phyloP scores from a whole-genome alignment of 1,139 yeast species.

The Zygoascus sp. region DNA sequence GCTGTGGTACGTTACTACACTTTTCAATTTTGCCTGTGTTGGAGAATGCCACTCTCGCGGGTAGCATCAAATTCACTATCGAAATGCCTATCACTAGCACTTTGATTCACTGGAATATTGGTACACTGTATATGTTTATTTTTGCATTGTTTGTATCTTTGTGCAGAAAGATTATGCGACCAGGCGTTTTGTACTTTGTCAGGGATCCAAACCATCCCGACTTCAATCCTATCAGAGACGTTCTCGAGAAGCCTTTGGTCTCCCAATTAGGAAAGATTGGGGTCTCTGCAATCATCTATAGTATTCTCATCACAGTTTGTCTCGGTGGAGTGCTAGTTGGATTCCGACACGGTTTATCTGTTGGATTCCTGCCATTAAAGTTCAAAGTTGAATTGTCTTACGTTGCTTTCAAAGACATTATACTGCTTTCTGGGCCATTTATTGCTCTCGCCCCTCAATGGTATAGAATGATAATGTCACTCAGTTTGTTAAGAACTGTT shows the following conservation, averaged over 20 bases:
- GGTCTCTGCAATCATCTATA: constrained; percentile 72
- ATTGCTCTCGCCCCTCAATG: background rate
- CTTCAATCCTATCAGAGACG: constrained; percentile 83
- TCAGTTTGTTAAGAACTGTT: constrained; percentile 29
- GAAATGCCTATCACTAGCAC: constrained; percentile 28
- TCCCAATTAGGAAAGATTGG: constrained; percentile 71
- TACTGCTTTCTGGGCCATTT: background rate
- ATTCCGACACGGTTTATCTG: constrained; percentile 40
- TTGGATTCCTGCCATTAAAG: constrained; percentile 31
- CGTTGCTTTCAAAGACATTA: constrained; percentile 1
- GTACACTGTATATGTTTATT: constrained; percentile 81
- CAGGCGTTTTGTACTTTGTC: constrained; percentile 86
- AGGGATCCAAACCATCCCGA: constrained; percentile 94
- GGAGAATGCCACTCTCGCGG: constrained; percentile 21
- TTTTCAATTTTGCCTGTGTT: constrained; percentile 47
- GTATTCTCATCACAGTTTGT: constrained; percentile 66
- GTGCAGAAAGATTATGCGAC: constrained; percentile 73
- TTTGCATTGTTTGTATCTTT: constrained; percentile 85
- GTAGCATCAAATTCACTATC: constrained; percentile 18
- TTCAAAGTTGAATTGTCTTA: constrained; percentile 10
- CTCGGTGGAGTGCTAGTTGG: constrained; percentile 64
- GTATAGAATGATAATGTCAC: constrained; percentile 8
- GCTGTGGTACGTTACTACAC: constrained; percentile 78
- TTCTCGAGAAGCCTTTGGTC: constrained; percentile 67
- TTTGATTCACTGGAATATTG: constrained; percentile 60